Conservation (phyloP, 352 stramenopile genomes). For the Globisporangium cystogenes region DNA sequence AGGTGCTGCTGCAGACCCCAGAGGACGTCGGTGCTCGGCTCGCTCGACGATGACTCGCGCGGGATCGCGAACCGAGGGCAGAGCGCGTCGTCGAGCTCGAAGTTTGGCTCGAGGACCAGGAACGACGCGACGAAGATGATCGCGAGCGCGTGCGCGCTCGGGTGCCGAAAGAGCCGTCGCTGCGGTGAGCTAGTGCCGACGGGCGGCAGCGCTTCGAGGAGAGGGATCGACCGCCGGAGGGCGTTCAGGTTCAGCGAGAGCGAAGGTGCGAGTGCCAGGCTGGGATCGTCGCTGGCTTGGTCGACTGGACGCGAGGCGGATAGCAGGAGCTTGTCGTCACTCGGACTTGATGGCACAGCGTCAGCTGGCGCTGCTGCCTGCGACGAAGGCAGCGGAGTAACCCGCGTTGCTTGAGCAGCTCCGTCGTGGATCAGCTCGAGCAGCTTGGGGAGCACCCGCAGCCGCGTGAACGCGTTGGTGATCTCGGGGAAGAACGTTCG, state of each 20-base stretch:
- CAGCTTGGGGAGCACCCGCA: slow-evolving; percentile 16
- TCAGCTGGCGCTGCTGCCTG: no score
- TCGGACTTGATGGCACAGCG: background rate
- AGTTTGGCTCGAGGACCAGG: slow-evolving; percentile 25
- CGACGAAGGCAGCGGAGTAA: no score
- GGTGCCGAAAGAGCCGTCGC: slow-evolving; percentile 5
- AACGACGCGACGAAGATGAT: slow-evolving; percentile 25
- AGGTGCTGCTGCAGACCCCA: slow-evolving; percentile 42
- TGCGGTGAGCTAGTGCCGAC: no score
- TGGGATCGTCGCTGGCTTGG: background rate
- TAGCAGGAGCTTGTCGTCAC: background rate
- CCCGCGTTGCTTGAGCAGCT: background rate
- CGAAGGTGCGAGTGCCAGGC: background rate
- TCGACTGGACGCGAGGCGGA: background rate
- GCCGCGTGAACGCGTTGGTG: slow-evolving; percentile 19
- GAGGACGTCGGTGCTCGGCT: slow-evolving; percentile 22
- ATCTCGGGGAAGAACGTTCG: slow-evolving; percentile 21
- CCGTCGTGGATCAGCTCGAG: slow-evolving; percentile 12
- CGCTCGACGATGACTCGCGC: background rate
- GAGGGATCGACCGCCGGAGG: slow-evolving; percentile 1
- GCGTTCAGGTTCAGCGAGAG: slow-evolving; percentile 7
- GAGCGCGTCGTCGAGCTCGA: slow-evolving; percentile 27
- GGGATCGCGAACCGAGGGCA: slow-evolving; percentile 33
- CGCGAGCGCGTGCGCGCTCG: slow-evolving; percentile 21
- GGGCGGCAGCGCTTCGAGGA: background rate